Evolutionary conservation across 2,329 filamentous ascomycete genomes (phyloP).

Genomic region (Talaromyces sp.): DNA sequence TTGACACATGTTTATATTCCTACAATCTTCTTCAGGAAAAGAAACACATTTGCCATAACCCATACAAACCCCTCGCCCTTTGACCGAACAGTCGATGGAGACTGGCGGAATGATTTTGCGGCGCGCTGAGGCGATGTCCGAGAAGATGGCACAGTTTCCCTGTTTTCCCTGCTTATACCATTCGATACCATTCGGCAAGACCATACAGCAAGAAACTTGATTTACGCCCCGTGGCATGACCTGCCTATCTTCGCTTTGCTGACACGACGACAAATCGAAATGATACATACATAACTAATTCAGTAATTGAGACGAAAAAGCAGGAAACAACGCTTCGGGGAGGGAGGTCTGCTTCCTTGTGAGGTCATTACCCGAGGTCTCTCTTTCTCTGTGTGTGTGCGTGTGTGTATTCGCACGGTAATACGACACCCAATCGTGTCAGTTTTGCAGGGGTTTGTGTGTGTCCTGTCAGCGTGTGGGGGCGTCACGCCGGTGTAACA

Average conservation of each 20-base stretch:
- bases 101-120: not conserved
- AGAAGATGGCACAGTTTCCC: not conserved
- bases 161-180: not conserved
- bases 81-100: not conserved
- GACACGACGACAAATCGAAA: not conserved
- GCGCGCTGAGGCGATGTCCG: not conserved
- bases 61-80: not conserved
- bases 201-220: not conserved
- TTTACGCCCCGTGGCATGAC: not conserved
- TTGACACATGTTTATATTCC: not conserved
- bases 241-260: not conserved
- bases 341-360: not conserved
- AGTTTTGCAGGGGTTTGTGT: not conserved
- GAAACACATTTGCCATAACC: no score
- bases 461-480: not conserved
- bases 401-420: not conserved
- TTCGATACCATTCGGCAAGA: no score
- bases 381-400: no score
- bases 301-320: no score
- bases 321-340: not conserved
- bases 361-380: not conserved
- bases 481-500: not conserved
- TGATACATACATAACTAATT: no score
- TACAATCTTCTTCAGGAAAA: no score
- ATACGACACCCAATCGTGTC: not conserved